phyloP scores from a whole-genome alignment of 1,139 yeast species.

The Protomyces gravidus region DNA sequence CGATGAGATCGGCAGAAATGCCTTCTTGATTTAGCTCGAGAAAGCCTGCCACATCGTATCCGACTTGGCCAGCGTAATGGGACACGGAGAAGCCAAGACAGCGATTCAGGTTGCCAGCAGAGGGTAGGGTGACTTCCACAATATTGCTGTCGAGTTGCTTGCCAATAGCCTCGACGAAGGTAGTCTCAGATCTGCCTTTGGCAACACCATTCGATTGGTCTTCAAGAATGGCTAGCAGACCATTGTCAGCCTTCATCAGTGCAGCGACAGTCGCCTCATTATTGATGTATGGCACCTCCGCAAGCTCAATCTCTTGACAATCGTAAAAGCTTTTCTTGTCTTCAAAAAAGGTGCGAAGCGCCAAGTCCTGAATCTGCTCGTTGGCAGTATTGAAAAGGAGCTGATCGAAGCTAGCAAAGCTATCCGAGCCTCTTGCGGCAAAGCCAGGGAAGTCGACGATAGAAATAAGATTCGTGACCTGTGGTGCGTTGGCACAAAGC shows the following conservation, averaged over 20 bases:
- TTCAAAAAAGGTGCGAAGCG: slow-evolving; percentile 43
- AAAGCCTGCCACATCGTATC: slow-evolving; percentile 41
- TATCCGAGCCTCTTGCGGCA: not conserved
- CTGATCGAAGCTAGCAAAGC: slow-evolving; percentile 39
- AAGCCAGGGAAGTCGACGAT: slow-evolving; percentile 45
- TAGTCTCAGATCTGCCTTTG: slow-evolving; percentile 40
- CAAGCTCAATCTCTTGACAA: slow-evolving; percentile 43
- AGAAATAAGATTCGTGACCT: slow-evolving; percentile 43
- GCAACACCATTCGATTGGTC: slow-evolving; percentile 40
- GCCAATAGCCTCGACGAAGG: slow-evolving; percentile 40
- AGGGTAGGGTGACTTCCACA: slow-evolving; percentile 38
- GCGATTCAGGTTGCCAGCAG: slow-evolving; percentile 33
- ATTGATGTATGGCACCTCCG: slow-evolving; percentile 43
- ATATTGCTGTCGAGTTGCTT: slow-evolving; percentile 41
- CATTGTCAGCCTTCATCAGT: slow-evolving; percentile 42
- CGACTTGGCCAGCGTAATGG: slow-evolving; percentile 46
- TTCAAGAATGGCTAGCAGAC: slow-evolving; percentile 43
- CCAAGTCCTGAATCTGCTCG: slow-evolving; percentile 43
- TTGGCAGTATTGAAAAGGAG: slow-evolving; percentile 46
- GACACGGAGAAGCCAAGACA: slow-evolving; percentile 39
- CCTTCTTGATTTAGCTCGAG: slow-evolving; percentile 42
- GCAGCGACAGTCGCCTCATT: slow-evolving; percentile 44
- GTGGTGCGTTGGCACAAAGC: slow-evolving; percentile 40
- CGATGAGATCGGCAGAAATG: slow-evolving; percentile 44
- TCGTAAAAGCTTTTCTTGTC: slow-evolving; percentile 43